Evolutionary conservation across 495 filamentous ascomycete genomes (phyloP), one percentile per base, ranked within the genome.

Genomic region (Lepraria neglecta): DNA sequence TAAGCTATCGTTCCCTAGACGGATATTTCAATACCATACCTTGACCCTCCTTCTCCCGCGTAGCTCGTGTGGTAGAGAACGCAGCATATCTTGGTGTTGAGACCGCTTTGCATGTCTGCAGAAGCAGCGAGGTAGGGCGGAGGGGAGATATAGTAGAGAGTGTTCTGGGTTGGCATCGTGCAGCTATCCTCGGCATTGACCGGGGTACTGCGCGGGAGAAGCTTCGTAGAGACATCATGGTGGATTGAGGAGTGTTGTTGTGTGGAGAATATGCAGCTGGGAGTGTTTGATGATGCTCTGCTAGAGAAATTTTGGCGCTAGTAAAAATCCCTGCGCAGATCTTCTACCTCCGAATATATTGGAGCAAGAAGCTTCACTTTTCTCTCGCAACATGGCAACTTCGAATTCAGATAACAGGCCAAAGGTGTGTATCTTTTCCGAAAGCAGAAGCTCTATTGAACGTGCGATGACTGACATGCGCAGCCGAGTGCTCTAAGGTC

Each of bases 401-500:
- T 63, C 67, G 58, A 73, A 66, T 56, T 73, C 68, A 51, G 77
- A 80, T 42, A 71, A 72, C 24, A 76, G 70, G 61, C 66, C 70
- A 27, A 82, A 80, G 76, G 78, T 80, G 46, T 11, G 44, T 0
- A 1, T 5, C 11, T 4, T 14, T 64, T 54, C n/a, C 30, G n/a
- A 12, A 2, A 14, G 14, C 28, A 30, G n/a, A 42, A n/a, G 38
- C 38, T 40, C 33, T 4, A 63, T 5, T 42, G 24, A 5, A 27
- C 27, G 24, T 12, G 46, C 12, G 33, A n/a, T n/a, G 52, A 38
- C 70, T 72, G 40, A 74, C 64, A 64, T 62, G 45, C 27, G 35
- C n/a, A 91, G 78, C 89, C 91, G 40, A 94, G 89, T 71, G 80
- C 85, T 52, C 70, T 95, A 68, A 86, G 92, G 63, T 95, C 90